A percentile compares a stretch with the other conserved stretches of the same genome.
These are phyloP conservation scores for Zarea fungicola DNA, from an alignment of 2,329 filamentous ascomycete species.

Conservation along the genomic window DNA sequence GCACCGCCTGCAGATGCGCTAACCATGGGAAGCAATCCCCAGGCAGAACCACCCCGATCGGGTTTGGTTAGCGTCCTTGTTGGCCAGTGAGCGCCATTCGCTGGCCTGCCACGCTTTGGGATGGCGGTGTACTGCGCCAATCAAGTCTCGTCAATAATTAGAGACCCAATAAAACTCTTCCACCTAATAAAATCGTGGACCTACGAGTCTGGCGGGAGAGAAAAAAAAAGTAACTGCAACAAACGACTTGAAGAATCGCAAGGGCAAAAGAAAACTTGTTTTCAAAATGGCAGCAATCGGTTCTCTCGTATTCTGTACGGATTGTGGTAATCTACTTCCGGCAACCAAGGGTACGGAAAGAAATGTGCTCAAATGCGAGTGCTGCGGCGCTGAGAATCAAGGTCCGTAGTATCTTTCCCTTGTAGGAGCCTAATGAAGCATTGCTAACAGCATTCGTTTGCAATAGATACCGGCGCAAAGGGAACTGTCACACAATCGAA, in stretches of 20 bases:
- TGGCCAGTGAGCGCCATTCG: slow-evolving; percentile 11
- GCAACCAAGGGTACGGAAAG: slow-evolving; percentile 71
- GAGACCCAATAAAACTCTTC: slow-evolving; percentile 4
- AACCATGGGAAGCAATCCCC: slow-evolving; percentile 8
- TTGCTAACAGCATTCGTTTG: slow-evolving; percentile 8
- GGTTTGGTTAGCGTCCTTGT: slow-evolving; percentile 10
- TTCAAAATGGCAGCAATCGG: slow-evolving; percentile 77
- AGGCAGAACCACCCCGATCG: slow-evolving; percentile 13
- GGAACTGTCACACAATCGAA: slow-evolving; percentile 80
- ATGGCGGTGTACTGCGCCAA: neutral
- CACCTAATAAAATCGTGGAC: neutral
- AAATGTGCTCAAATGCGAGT: slow-evolving; percentile 73
- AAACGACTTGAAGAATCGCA: slow-evolving; percentile 5
- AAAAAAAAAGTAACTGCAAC: slow-evolving; percentile 10
- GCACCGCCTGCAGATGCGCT: neutral
- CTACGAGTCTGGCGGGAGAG: neutral
- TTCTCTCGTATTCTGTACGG: slow-evolving; percentile 85
- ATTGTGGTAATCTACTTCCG: slow-evolving; percentile 87
- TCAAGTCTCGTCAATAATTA: neutral
- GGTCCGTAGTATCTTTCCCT: slow-evolving; percentile 46
- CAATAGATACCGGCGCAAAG: slow-evolving; percentile 65
- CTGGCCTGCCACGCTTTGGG: neutral
- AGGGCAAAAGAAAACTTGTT: slow-evolving; percentile 12
- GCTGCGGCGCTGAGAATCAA: slow-evolving; percentile 80
- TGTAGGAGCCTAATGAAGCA: neutral